Evolutionary conservation across 129 eudicot species (phyloP), one percentile per base, ranked within the genome.

Genomic region (Tagetes patula): DNA sequence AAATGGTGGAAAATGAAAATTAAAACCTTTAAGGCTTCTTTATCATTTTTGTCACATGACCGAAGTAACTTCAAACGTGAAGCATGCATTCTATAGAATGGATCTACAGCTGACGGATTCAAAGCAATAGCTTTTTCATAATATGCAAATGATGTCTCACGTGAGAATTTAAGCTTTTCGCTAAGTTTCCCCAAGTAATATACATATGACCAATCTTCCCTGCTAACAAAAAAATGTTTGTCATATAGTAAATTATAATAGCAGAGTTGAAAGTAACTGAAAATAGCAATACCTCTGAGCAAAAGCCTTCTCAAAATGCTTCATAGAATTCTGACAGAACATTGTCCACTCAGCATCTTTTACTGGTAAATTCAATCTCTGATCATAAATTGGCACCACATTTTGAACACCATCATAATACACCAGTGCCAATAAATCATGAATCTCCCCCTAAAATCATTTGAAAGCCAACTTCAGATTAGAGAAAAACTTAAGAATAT

Each of bases 31-130:
- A 94, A 58, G 61, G 85, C 89, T 47, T 88, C 89, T 61, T 70
- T 72, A 81, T 90, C 79, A 73, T 73, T 84, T 71, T 85, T 85
- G 75, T 87, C 84, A 38, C 84, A 83, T 71, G 92, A 83, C 83
- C 79, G 88, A 77, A 94, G 99, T 80, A 94, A 85, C 91, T 94
- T 94, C 84, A 94, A 83, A 79, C 99, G 91, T 43, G 99, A 94
- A 75, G 99, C 99, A 82, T 94, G 99, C 97, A 94, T 86, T 83
- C 99, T 88, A 77, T 94, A 94, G 70, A 94, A 83, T 8, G 99
- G 91, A 86, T 94, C 99, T 69, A 88, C 99, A 67, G 99, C 99
- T 27, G 96, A 90, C 69, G 90, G 91, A 76, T 90, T 94, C 76
- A 94, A 40, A 20, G 80, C 84, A 79, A 90, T 90, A 71, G 99